Conservation (phyloP, 306 rosid species). For the Cicer cuneatum region DNA sequence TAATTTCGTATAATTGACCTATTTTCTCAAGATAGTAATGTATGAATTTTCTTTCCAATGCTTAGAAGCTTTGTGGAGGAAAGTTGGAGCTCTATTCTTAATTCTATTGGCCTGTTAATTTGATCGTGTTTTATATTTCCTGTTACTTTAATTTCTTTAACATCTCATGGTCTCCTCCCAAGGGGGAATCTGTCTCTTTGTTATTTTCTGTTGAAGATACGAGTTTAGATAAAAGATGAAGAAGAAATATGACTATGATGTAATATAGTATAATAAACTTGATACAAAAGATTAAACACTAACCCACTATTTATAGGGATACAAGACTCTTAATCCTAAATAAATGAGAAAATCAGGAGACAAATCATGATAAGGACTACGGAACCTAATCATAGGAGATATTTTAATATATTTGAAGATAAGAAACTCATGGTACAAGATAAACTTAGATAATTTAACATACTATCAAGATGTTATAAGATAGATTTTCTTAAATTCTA, state of each 20-base stretch:
- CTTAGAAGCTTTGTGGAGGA: slow-evolving; percentile 23
- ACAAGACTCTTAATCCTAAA: background rate
- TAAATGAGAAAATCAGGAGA: background rate
- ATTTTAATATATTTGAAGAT: background rate
- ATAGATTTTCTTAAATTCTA: background rate
- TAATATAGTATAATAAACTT: background rate
- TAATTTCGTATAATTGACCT: slow-evolving; percentile 21
- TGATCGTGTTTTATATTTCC: slow-evolving; percentile 3
- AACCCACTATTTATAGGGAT: background rate
- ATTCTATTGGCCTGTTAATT: slow-evolving; percentile 4
- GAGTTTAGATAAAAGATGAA: background rate
- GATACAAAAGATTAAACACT: background rate
- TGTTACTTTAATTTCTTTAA: slow-evolving; percentile 4
- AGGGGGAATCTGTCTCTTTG: slow-evolving; percentile 16
- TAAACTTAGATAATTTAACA: background rate
- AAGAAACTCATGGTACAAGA: background rate
- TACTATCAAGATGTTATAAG: background rate
- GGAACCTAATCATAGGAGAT: background rate
- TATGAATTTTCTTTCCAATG: background rate
- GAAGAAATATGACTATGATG: background rate
- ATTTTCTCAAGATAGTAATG: background rate
- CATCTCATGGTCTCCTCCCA: slow-evolving; percentile 17
- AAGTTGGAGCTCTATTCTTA: background rate
- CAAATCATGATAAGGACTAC: background rate
- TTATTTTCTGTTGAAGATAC: background rate